Base-by-base conservation (phyloP, 441 rosid genomes). In the Hura crepitans region DNA sequence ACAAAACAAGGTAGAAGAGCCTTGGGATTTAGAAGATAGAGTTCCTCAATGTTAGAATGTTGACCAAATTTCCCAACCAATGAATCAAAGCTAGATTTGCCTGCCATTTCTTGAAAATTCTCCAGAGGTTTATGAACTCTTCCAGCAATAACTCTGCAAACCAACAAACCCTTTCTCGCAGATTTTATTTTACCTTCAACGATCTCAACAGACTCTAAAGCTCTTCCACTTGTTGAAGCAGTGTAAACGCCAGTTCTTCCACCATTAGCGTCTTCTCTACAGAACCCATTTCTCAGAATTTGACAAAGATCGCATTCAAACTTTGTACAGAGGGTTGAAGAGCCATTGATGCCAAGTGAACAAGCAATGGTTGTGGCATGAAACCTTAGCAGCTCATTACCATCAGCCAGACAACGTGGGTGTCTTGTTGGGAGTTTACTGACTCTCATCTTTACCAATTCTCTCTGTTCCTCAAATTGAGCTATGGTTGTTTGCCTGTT, bases 1-100 rank as follows among this genome's bases (percentile, higher is more conserved):
- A 89, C 90, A 75, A 89, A 89, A 79, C 93, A 87, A 74, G 89
- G 96, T 22, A 89, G 81, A 58, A 91, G 83, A 78, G 93, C 93
- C 69, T 72, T 83, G 30, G 83, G 85, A 79, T 81, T 84, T 55
- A 84, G 70, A 4, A 82, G 17, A 66, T 73, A 86, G 17, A 91
- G 86, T 66, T 89, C 96, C 43, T 86, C 90, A 71, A 85, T 70
- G 12, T 58, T 77, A 0, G 80, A 81, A 35, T 64, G 37, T 9
- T 61, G 69, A 57, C 84, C 90, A 35, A 85, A 27, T 71, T 87
- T 86, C 53, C 83, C 87, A 14, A 89, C 89, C 62, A 89, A 25
- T 0, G 97, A 91, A 62, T 89, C 95, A 62, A 89, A 91, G 14
- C 87, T 83, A 0, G 85, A 77, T 18, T 65, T 75, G 20, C 64